Evolutionary conservation across 108 stramenopile genomes (phyloP).

Genomic region (Skeletonema menzelii): DNA sequence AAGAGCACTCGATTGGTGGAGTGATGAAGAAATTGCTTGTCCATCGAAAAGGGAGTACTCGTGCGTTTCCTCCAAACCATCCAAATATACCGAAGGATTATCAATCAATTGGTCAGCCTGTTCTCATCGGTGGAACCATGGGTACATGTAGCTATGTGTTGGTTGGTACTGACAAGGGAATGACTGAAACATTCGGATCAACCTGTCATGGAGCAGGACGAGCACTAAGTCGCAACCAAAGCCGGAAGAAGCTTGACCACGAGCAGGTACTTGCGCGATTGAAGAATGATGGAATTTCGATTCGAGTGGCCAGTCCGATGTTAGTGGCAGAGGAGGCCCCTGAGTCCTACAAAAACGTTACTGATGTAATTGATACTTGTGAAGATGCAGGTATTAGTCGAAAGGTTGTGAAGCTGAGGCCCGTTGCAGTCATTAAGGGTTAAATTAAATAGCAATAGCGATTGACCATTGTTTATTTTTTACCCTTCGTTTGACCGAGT

Average conservation of each 20-base stretch:
- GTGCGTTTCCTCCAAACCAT: constrained; percentile 87
- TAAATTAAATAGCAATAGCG: constrained; percentile 20
- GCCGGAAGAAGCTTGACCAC: constrained; percentile 65
- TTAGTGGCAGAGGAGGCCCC: constrained; percentile 90
- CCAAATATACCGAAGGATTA: constrained; percentile 88
- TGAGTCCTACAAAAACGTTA: constrained; percentile 79
- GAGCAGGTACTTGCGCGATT: constrained; percentile 62
- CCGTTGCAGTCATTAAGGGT: constrained; percentile 86
- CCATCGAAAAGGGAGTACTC: constrained; percentile 82
- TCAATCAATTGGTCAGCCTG: constrained; percentile 82
- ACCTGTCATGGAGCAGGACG: constrained; percentile 91
- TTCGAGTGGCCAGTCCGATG: constrained; percentile 89
- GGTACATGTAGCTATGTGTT: constrained; percentile 76
- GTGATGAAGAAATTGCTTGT: constrained; percentile 75
- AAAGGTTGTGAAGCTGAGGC: constrained; percentile 80
- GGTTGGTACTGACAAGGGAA: constrained; percentile 79
- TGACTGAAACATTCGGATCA: constrained; percentile 85
- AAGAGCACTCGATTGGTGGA: constrained; percentile 78
- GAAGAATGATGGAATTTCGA: constrained; percentile 68
- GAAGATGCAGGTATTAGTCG: constrained; percentile 79
- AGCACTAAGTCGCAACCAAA: constrained; percentile 74
- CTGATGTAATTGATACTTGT: constrained; percentile 83
- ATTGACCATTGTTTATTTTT: too few species aligned
- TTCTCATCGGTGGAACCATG: constrained; percentile 88
- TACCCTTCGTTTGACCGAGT: too few species aligned